Percentiles rank a stretch among this genome's conserved stretches.
These are phyloP conservation scores for Chaetomium tenue DNA, from an alignment of 495 filamentous ascomycete genomes.

Conservation along the genomic window DNA sequence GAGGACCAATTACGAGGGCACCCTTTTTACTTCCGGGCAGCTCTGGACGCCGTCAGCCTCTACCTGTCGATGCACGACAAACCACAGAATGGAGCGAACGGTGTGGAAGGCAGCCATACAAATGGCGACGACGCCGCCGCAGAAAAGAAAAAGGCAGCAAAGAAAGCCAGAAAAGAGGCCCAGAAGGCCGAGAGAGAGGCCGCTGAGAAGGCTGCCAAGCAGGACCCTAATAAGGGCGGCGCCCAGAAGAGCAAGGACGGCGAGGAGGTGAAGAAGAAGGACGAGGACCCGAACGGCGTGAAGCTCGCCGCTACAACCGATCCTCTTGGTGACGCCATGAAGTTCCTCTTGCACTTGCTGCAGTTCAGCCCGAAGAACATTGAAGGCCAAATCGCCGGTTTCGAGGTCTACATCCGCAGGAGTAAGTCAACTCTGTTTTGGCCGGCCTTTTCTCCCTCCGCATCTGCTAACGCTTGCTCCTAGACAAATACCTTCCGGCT, in stretches of 20 bases:
- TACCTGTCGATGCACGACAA: constrained; percentile 80
- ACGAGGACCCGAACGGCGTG: constrained; percentile 79
- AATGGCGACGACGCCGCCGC: constrained; percentile 60
- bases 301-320: constrained; percentile 75
- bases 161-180: constrained; percentile 92
- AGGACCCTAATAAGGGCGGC: constrained; percentile 63
- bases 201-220: constrained; percentile 67
- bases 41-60: constrained; percentile 73
- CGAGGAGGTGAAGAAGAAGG: constrained; percentile 70
- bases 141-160: constrained; percentile 87
- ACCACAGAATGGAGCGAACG: constrained; percentile 57
- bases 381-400: constrained; percentile 77
- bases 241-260: constrained; percentile 47
- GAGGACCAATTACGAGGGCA: constrained; percentile 87
- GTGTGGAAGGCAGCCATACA: constrained; percentile 43
- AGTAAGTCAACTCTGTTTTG: constrained; percentile 52
- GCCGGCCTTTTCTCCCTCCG: background rate
- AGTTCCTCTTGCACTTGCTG: constrained; percentile 77
- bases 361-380: constrained; percentile 80
- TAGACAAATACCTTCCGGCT: constrained; percentile 81
- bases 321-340: constrained; percentile 81
- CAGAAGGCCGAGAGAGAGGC: constrained; percentile 81
- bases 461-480: constrained; percentile 29
- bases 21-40: constrained; percentile 87
- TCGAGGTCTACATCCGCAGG: constrained; percentile 81